Percentiles rank a stretch among this genome's conserved stretches.
Conservation (phyloP, 768 basidiomycete genomes). For the Suillus occidentalis region DNA sequence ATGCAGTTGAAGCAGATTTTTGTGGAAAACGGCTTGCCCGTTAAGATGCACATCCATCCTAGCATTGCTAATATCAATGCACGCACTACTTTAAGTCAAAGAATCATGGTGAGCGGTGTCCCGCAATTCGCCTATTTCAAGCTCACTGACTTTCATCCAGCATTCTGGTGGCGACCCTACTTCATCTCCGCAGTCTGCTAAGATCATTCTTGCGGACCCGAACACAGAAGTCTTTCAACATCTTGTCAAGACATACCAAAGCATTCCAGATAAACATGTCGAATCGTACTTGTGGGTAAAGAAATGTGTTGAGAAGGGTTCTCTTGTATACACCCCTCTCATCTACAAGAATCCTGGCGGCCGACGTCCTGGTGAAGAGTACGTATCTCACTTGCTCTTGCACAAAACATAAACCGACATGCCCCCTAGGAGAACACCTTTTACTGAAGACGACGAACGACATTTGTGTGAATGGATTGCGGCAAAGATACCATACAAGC, state of each 20-base stretch:
- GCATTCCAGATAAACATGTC: slow-evolving; percentile 68
- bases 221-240: slow-evolving; percentile 75
- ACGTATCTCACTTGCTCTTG: slow-evolving; percentile 24
- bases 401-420: background rate
- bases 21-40: slow-evolving; percentile 59
- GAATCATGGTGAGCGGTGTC: slow-evolving; percentile 58
- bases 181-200: slow-evolving; percentile 67
- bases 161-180: slow-evolving; percentile 81
- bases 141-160: slow-evolving; percentile 34
- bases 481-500: slow-evolving; percentile 79
- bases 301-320: slow-evolving; percentile 72
- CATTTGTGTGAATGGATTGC: slow-evolving; percentile 80
- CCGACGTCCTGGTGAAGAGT: slow-evolving; percentile 81
- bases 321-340: slow-evolving; percentile 67
- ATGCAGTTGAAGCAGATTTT: slow-evolving; percentile 78
- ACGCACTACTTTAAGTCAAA: slow-evolving; percentile 59
- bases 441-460: slow-evolving; percentile 75
- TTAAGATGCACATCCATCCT: slow-evolving; percentile 77
- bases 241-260: slow-evolving; percentile 71
- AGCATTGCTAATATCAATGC: slow-evolving; percentile 81
- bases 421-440: slow-evolving; percentile 65
- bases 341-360: slow-evolving; percentile 87
- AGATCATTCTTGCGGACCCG: slow-evolving; percentile 78
- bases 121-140: slow-evolving; percentile 10
- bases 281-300: slow-evolving; percentile 85